Conservation (phyloP, 306 rosid genomes). For the Heteromeles arbutifolia region DNA sequence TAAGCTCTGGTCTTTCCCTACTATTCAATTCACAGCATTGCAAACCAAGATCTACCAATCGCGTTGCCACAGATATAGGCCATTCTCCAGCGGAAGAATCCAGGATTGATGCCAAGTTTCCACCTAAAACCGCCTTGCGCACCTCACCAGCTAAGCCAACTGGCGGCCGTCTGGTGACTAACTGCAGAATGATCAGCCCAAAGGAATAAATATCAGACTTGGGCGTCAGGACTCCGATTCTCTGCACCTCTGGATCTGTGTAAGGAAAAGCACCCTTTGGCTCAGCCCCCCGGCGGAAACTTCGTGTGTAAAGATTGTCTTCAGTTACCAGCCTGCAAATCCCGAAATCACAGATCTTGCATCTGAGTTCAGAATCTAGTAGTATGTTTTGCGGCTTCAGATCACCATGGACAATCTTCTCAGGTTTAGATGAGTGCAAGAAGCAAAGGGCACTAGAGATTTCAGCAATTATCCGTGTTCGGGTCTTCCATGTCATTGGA, state of each 20-base stretch:
- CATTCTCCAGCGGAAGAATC: slow-evolving; percentile 79
- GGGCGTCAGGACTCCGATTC: slow-evolving; percentile 61
- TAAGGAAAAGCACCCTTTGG: slow-evolving; percentile 64
- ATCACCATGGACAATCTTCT: slow-evolving; percentile 71
- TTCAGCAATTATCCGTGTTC: slow-evolving; percentile 64
- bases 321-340: slow-evolving; percentile 62
- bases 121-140: slow-evolving; percentile 49
- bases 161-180: slow-evolving; percentile 64
- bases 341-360: slow-evolving; percentile 85
- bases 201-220: slow-evolving; percentile 79
- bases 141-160: slow-evolving; percentile 51
- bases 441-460: slow-evolving; percentile 84
- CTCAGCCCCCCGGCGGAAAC: slow-evolving; percentile 46
- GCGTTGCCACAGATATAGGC: slow-evolving; percentile 48
- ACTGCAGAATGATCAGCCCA: slow-evolving; percentile 76
- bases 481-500: slow-evolving; percentile 61
- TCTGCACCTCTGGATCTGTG: slow-evolving; percentile 70
- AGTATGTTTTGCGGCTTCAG: slow-evolving; percentile 63
- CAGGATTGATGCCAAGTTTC: slow-evolving; percentile 47
- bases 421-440: slow-evolving; percentile 80
- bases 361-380: slow-evolving; percentile 57
- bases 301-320: slow-evolving; percentile 52
- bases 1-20: slow-evolving; percentile 65
- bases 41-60: slow-evolving; percentile 62
- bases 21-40: slow-evolving; percentile 65